Evolutionary conservation across 345 rosid species (phyloP), one percentile per base, ranked within the genome.

Genomic region (Populus davidiana): DNA sequence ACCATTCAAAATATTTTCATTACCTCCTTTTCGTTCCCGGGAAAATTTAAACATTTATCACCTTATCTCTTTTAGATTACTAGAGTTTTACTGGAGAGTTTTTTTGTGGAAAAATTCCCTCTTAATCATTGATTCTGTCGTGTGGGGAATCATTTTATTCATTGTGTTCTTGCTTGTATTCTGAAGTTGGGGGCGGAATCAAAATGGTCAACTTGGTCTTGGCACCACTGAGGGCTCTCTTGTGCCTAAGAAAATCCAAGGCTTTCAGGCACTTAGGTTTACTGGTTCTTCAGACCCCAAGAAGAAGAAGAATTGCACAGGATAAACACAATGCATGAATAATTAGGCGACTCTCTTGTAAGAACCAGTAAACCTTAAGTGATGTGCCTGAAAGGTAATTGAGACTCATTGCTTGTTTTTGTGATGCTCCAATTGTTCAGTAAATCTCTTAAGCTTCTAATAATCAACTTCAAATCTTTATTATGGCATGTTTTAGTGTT

Each of bases 191-290:
- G 99, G 99, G 74, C 88, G 99, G 71, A 96, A 96, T 87, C 99
- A 96, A 86, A 96, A 96, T 83, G 99, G 99, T 78, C 97, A 96
- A 85, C 99, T 96, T 83, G 98, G 99, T 82, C 95, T 93, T 69
- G 98, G 98, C 67, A 90, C 86, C 81, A 88, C 80, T 11, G 97
- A 91, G 80, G 98, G 93, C 82, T 90, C 96, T 87, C 90, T 89
- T 59, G 90, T 96, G 80, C 99, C 99, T 83, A 92, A 87, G 80
- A 91, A 88, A 86, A 89, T 96, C 83, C 83, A 87, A 81, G 97
- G 97, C 71, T 96, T 96, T 82, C 84, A 96, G 99, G 99, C 92
- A 77, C 52, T 66, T 5, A 50, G n/a, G 18, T 50, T 50, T 5
- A 18, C n/a, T 20, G 31, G 18, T 20, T 75, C 39, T 20, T 75